A percentile compares a stretch with the other conserved stretches of the same genome.
Conservation (phyloP, 495 filamentous ascomycete species). For the Amorphotheca resinae region DNA sequence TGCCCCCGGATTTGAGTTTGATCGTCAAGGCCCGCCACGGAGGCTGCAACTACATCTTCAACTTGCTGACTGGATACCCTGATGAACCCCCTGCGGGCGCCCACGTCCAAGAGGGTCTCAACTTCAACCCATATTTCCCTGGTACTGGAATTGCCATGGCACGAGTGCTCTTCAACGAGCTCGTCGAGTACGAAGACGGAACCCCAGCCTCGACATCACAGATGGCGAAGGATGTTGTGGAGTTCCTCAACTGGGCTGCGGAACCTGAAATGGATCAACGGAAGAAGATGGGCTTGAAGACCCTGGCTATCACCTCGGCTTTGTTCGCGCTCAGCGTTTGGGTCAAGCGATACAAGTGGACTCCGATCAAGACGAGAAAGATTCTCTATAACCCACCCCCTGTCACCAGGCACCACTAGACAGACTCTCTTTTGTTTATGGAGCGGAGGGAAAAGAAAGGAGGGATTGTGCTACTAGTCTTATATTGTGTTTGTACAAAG, state of each 20-base stretch:
- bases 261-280: constrained; percentile 98
- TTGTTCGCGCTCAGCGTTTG: constrained; percentile 83
- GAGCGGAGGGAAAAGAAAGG: constrained; percentile 1
- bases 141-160: constrained; percentile 99
- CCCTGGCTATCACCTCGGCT: constrained; percentile 60
- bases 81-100: constrained; percentile 90
- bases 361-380: constrained; percentile 88
- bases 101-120: constrained; percentile 68
- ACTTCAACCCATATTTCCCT: constrained; percentile 99
- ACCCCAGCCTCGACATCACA: constrained; percentile 90
- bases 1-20: constrained; percentile 93
- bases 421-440: constrained; percentile 15
- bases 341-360: constrained; percentile 99
- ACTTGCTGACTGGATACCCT: constrained; percentile 92
- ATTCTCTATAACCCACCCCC: constrained; percentile 36
- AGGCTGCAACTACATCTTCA: constrained; percentile 97
- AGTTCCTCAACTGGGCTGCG: constrained; percentile 98
- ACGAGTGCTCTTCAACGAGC: constrained; percentile 91
- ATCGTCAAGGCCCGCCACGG: constrained; percentile 97
- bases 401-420: constrained; percentile 5
- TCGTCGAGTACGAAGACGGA: constrained; percentile 97
- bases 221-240: constrained; percentile 98
- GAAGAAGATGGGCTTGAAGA: constrained; percentile 99
- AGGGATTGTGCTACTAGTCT: constrained; percentile 19
- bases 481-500: constrained; percentile 17